Conservation (phyloP, 768 basidiomycete species). For the Tylopilus cervinicoccineus region DNA sequence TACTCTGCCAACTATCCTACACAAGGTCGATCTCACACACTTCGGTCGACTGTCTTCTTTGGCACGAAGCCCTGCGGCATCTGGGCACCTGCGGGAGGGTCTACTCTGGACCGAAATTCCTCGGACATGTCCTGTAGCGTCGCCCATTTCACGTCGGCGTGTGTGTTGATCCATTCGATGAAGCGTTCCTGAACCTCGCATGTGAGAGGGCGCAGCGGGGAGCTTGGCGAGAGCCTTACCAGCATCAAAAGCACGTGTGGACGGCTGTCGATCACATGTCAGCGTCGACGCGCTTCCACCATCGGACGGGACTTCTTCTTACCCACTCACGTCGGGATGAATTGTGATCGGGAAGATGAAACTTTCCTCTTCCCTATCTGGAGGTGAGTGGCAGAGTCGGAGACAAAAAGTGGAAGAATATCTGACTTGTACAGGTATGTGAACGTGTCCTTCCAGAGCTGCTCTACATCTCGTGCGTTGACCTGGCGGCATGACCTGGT, state of each 20-base stretch:
- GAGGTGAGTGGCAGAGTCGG: no score
- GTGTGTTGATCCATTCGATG: conserved; percentile 71
- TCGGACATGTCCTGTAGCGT: conserved; percentile 65
- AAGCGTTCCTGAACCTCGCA: conserved; percentile 51
- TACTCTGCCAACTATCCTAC: conserved; percentile 5
- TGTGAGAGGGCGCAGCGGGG: neutral
- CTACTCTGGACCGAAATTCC: conserved; percentile 53
- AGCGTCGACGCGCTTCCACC: neutral
- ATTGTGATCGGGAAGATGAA: conserved; percentile 77
- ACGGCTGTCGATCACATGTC: conserved; percentile 34
- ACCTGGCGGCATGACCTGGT: conserved; percentile 40
- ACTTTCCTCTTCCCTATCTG: conserved; percentile 57
- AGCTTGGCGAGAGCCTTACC: conserved; percentile 29
- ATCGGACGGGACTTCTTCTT: conserved; percentile 20
- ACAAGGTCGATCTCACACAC: neutral
- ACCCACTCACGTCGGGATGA: conserved; percentile 75
- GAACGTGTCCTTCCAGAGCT: conserved; percentile 76
- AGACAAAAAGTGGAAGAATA: no score
- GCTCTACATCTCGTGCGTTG: conserved; percentile 60
- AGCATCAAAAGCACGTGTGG: conserved; percentile 76
- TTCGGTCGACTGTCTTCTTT: neutral
- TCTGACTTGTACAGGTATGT: conserved; percentile 58
- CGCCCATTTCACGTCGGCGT: conserved; percentile 67
- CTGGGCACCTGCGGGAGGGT: conserved; percentile 44
- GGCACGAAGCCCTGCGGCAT: conserved; percentile 51